Percentiles rank a stretch among this genome's conserved stretches.
Conservation (phyloP, 805 yeast genomes). For the Hemisphaericaspora nanyangensis region DNA sequence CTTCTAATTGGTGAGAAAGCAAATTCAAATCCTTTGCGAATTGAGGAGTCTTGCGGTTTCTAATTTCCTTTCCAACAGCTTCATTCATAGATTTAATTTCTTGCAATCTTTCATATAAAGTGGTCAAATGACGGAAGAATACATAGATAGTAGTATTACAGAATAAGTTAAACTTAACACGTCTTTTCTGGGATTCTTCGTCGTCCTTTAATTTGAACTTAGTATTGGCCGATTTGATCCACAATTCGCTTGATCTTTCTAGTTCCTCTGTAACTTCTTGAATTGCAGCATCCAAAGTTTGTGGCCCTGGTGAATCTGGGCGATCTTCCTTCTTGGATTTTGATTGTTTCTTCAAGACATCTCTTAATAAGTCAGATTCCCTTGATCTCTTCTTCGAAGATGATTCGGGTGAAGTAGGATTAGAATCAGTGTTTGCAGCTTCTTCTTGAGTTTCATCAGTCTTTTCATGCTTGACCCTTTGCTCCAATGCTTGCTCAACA, state of each 20-base stretch:
- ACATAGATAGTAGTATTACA: conserved; percentile 86
- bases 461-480: conserved; percentile 9
- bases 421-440: conserved; percentile 12
- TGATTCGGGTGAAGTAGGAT: conserved; percentile 7
- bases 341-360: conserved; percentile 55
- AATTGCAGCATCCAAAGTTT: conserved; percentile 29
- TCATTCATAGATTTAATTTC: conserved; percentile 73
- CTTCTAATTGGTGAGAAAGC: conserved; percentile 74
- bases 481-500: conserved; percentile 38
- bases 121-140: conserved; percentile 81
- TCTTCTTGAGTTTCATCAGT: conserved; percentile 12
- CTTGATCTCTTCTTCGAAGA: conserved; percentile 47
- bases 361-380: conserved; percentile 54
- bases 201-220: conserved; percentile 27
- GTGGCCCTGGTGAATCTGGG: conserved; percentile 25
- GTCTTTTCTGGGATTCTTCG: conserved; percentile 23
- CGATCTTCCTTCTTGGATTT: conserved; percentile 33
- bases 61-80: conserved; percentile 70
- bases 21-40: conserved; percentile 87
- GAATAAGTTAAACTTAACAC: conserved; percentile 71
- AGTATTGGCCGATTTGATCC: conserved; percentile 37
- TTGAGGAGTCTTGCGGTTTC: conserved; percentile 55
- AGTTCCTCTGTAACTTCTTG: conserved; percentile 26
- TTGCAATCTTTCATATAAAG: conserved; percentile 71
- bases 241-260: conserved; percentile 38